These are phyloP conservation scores for Solanum piurae DNA, from an alignment of 257 asterid species.

Conservation along the genomic window DNA sequence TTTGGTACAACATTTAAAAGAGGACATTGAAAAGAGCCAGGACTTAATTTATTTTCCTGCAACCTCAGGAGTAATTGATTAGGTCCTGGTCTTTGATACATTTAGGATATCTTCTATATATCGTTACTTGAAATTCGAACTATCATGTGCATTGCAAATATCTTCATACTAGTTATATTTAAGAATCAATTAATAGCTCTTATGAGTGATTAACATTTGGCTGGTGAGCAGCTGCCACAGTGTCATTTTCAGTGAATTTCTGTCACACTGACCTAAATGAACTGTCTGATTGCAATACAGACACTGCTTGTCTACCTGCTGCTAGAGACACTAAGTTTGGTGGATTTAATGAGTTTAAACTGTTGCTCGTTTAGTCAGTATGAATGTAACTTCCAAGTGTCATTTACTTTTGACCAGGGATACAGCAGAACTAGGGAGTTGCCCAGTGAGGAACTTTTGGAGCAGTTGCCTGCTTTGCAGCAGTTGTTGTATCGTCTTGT, in stretches of 20 bases:
- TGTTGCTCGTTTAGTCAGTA: not conserved
- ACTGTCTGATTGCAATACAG: not conserved
- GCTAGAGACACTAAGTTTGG: not conserved
- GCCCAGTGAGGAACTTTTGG: constrained; percentile 77
- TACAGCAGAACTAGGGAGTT: constrained; percentile 86
- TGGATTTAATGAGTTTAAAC: not conserved
- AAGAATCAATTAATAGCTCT: not conserved
- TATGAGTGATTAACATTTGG: not conserved
- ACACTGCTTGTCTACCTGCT: not conserved
- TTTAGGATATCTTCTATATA: not conserved
- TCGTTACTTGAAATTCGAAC: not conserved
- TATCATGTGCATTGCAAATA: not conserved
- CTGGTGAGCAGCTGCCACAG: not conserved
- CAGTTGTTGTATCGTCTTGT: constrained; percentile 83
- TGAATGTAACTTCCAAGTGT: constrained; percentile 3
- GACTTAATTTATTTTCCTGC: not conserved
- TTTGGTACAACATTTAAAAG: not conserved
- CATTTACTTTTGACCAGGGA: constrained; percentile 41
- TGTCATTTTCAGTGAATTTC: not conserved
- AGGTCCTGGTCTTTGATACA: not conserved
- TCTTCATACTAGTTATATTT: not conserved
- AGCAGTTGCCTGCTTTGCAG: constrained; percentile 90
- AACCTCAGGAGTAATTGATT: not conserved
- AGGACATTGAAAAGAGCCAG: not conserved
- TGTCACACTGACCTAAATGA: not conserved